Percentiles rank a stretch among this genome's conserved stretches.
phyloP scores from a whole-genome alignment of 306 rosid species.

The Fragaria nilgerrensis region DNA sequence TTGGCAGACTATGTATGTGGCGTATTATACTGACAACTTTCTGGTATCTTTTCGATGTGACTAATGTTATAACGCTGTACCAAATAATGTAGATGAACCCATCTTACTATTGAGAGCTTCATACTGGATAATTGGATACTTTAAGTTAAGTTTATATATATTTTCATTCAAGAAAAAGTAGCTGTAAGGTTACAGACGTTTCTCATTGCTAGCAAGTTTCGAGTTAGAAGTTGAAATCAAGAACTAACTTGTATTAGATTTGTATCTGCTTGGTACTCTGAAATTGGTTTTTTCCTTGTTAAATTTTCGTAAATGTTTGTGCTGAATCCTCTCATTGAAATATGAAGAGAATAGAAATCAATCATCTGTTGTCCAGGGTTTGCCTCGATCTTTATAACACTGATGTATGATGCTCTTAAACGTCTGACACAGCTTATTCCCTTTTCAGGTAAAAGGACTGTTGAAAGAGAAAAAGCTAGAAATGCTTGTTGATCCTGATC shows the following conservation, averaged over 20 bases:
- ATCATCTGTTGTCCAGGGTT: background rate
- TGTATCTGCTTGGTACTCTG: background rate
- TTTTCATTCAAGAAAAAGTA: background rate
- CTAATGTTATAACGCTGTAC: background rate
- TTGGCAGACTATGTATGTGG: background rate
- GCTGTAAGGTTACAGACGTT: background rate
- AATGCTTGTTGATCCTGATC: conserved; percentile 97
- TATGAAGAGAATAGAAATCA: background rate
- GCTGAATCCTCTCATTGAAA: background rate
- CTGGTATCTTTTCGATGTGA: background rate
- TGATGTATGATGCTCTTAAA: background rate
- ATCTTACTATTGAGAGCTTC: background rate
- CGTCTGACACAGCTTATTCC: conserved; percentile 22
- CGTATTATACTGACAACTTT: background rate
- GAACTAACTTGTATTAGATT: background rate
- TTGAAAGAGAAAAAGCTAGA: conserved; percentile 86
- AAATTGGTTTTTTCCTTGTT: background rate
- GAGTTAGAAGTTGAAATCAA: background rate
- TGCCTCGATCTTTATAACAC: background rate
- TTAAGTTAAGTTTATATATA: background rate
- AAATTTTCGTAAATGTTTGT: background rate
- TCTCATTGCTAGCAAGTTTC: background rate
- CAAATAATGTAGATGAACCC: background rate
- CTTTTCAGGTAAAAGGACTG: conserved; percentile 84
- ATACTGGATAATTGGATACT: background rate